A percentile compares a stretch with the other conserved stretches of the same genome.
Evolutionary conservation across 73 alveolate species (phyloP).

Genomic region (Symbiodinium natans): DNA sequence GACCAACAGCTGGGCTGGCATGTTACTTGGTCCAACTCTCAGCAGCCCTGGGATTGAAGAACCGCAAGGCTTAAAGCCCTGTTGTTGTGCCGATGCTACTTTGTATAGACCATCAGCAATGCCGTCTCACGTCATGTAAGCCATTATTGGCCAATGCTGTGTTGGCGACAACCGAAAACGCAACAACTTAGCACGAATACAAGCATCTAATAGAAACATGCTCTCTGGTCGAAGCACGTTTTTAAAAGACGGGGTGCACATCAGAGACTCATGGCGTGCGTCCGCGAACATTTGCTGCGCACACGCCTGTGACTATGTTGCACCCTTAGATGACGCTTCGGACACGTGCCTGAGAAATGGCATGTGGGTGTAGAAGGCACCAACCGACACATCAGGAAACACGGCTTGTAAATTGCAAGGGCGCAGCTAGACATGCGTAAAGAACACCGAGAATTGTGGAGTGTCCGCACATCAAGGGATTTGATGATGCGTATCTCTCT

Average conservation of each 20-base stretch:
- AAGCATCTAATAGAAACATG: not conserved
- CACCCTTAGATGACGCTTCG: slow-evolving; percentile 7
- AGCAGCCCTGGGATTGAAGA: no score
- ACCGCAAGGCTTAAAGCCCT: no score
- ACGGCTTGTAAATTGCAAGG: not conserved
- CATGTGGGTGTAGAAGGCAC: no score
- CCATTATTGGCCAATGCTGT: not conserved
- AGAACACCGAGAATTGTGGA: not conserved
- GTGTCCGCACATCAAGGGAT: not conserved
- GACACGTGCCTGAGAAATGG: not conserved
- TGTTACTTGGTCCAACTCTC: no score
- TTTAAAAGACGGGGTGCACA: not conserved
- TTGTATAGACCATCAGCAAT: not conserved
- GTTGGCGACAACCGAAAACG: not conserved
- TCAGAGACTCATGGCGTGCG: not conserved
- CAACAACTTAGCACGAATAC: not conserved
- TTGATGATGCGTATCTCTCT: not conserved
- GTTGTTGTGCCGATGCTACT: not conserved
- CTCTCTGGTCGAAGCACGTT: slow-evolving; percentile 15
- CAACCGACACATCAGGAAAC: no score
- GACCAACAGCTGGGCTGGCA: no score
- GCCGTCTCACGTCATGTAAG: not conserved
- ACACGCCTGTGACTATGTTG: not conserved
- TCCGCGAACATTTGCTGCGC: not conserved
- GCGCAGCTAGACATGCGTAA: not conserved